These are phyloP conservation scores for Clitopilus hobsonii DNA, from an alignment of 768 basidiomycete genomes.

Conservation along the genomic window DNA sequence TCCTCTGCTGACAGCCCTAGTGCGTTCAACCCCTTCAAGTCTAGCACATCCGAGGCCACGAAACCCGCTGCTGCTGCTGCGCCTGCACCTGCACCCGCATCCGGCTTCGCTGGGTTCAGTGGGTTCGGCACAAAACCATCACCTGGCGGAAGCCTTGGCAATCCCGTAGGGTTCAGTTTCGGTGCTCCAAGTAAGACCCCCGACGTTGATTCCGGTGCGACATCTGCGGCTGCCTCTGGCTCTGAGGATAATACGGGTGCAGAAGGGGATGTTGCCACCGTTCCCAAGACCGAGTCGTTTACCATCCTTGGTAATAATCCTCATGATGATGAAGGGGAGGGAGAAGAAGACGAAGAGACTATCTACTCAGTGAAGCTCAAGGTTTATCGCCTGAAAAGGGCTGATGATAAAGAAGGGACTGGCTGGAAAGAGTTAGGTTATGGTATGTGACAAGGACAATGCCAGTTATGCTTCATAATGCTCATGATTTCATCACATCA, in stretches of 20 bases:
- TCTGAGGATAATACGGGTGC: slow-evolving; percentile 12
- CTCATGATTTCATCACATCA: slow-evolving; percentile 19
- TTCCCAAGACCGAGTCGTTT: slow-evolving; percentile 31
- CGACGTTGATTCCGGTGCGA: slow-evolving; percentile 3
- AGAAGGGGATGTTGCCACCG: slow-evolving; percentile 18
- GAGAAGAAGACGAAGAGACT: slow-evolving; percentile 79
- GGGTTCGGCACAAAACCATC: slow-evolving; percentile 26
- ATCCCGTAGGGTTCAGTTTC: slow-evolving; percentile 62
- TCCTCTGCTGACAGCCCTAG: neutral
- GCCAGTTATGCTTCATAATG: no score
- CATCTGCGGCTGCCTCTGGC: slow-evolving; percentile 1
- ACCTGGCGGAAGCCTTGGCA: slow-evolving; percentile 47
- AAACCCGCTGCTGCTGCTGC: neutral
- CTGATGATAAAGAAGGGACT: slow-evolving; percentile 32
- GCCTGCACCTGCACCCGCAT: slow-evolving; percentile 11
- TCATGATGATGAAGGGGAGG: slow-evolving; percentile 73
- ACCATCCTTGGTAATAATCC: slow-evolving; percentile 22
- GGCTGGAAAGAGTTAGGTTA: slow-evolving; percentile 67
- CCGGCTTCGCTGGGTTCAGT: slow-evolving; percentile 24
- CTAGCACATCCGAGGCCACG: slow-evolving; percentile 1
- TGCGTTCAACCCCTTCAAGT: neutral
- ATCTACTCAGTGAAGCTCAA: slow-evolving; percentile 53
- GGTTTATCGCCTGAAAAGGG: slow-evolving; percentile 55
- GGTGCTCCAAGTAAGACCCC: slow-evolving; percentile 33
- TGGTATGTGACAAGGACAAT: no score